phyloP scores from a whole-genome alignment of 2,329 filamentous ascomycete genomes.

The Botryotinia narcissicola region DNA sequence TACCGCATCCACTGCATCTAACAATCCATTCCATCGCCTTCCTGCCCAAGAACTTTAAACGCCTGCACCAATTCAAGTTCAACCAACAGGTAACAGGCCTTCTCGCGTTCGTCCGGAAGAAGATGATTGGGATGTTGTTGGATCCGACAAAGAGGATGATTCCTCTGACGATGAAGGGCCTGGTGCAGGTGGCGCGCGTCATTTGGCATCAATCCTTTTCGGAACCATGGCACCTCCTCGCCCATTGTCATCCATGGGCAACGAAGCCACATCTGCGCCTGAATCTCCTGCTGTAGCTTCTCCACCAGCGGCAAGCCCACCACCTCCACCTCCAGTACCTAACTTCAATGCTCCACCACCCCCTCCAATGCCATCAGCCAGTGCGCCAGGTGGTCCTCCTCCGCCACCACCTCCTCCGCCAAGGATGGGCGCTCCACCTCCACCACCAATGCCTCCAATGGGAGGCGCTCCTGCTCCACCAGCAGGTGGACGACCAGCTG shows the following conservation, averaged over 20 bases:
- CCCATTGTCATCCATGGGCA: constrained; percentile 78
- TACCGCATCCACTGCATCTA: constrained; percentile 64
- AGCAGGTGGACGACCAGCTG: constrained; percentile 49
- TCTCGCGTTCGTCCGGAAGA: constrained; percentile 59
- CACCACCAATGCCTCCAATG: constrained; percentile 44
- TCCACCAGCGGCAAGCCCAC: constrained; percentile 46
- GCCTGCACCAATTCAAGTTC: constrained; percentile 42
- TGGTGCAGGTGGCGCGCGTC: constrained; percentile 80
- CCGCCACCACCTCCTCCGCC: constrained; percentile 39
- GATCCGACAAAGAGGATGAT: constrained; percentile 73
- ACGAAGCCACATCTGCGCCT: constrained; percentile 53
- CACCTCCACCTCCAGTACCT: constrained; percentile 47
- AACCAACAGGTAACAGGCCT: constrained; percentile 45
- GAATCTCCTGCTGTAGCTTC: constrained; percentile 42
- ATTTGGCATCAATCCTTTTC: constrained; percentile 91
- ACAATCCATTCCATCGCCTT: constrained; percentile 93
- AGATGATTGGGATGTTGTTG: constrained; percentile 80
- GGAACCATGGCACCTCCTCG: constrained; percentile 95
- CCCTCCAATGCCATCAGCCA: constrained; percentile 47
- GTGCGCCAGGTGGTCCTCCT: constrained; percentile 44
- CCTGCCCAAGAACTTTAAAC: constrained; percentile 57
- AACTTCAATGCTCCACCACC: constrained; percentile 44
- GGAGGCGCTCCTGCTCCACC: constrained; percentile 30
- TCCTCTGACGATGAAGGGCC: constrained; percentile 73
- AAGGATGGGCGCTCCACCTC: constrained; percentile 35